Evolutionary conservation across 2,329 filamentous ascomycete genomes (phyloP).

Genomic region (Daldinia sp.): DNA sequence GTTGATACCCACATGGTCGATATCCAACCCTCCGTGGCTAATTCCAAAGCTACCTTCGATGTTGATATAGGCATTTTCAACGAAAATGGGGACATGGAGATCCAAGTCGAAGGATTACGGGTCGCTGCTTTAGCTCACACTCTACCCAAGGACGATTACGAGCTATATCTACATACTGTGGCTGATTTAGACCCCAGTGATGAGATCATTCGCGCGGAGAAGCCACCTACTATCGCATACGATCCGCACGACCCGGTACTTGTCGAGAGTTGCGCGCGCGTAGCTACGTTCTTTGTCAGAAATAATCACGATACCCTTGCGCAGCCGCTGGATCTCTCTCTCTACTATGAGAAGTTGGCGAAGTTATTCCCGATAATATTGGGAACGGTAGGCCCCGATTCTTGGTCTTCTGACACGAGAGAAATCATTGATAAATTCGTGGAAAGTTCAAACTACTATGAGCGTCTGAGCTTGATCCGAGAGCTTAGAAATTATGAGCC

Average conservation of each 20-base stretch:
- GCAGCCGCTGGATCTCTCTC: not conserved
- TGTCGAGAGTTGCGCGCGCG: slow-evolving; percentile 54
- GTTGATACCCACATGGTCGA: slow-evolving; percentile 51
- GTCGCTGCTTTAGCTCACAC: slow-evolving; percentile 49
- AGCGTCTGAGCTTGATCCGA: slow-evolving; percentile 50
- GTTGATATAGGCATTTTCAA: slow-evolving; percentile 51
- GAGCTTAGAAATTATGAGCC: slow-evolving; percentile 41
- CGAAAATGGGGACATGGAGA: slow-evolving; percentile 42
- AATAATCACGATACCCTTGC: slow-evolving; percentile 5
- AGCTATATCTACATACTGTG: slow-evolving; percentile 51
- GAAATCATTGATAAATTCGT: slow-evolving; percentile 51
- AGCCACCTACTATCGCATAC: slow-evolving; percentile 2
- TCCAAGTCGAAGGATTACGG: slow-evolving; percentile 49
- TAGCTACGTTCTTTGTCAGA: slow-evolving; percentile 52
- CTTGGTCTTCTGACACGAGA: slow-evolving; percentile 45
- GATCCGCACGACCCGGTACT: slow-evolving; percentile 43
- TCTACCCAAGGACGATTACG: slow-evolving; percentile 48
- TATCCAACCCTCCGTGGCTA: slow-evolving; percentile 24
- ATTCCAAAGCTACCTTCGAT: slow-evolving; percentile 50
- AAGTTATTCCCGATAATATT: slow-evolving; percentile 20
- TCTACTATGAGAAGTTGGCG: slow-evolving; percentile 16
- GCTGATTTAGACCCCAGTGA: slow-evolving; percentile 58
- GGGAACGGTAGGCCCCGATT: slow-evolving; percentile 18
- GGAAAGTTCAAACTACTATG: slow-evolving; percentile 49
- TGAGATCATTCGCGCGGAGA: slow-evolving; percentile 49